Evolutionary conservation across 768 basidiomycete species (phyloP).

Genomic region (Auriscalpium vulgare): DNA sequence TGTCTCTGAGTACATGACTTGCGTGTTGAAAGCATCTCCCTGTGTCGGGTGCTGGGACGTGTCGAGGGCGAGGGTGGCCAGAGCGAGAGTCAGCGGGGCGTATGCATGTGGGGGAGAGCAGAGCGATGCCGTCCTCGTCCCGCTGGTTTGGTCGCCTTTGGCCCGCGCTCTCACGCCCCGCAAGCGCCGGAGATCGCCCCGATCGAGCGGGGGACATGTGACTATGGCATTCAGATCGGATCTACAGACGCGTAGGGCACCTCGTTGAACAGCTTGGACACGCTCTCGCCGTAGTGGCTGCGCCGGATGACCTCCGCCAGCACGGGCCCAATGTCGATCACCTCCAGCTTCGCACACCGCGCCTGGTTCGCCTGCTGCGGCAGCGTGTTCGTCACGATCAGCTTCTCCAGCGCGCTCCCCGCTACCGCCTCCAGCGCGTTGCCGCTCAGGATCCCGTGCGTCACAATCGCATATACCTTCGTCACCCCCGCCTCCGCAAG

Average conservation of each 20-base stretch:
- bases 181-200: too few relatives aligned
- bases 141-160: background rate
- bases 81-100: slow-evolving; percentile 25
- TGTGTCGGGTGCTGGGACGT: slow-evolving; percentile 7
- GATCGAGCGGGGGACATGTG: too few relatives aligned
- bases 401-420: slow-evolving; percentile 74
- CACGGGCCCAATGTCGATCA: slow-evolving; percentile 90
- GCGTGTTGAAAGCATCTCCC: slow-evolving; percentile 39
- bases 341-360: slow-evolving; percentile 74
- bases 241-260: slow-evolving; percentile 77
- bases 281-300: slow-evolving; percentile 95
- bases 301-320: slow-evolving; percentile 94
- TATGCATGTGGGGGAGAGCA: slow-evolving; percentile 27
- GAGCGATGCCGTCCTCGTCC: slow-evolving; percentile 11
- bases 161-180: background rate
- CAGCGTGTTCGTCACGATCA: slow-evolving; percentile 97
- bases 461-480: slow-evolving; percentile 87
- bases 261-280: slow-evolving; percentile 83
- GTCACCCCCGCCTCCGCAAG: slow-evolving; percentile 82
- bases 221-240: too few relatives aligned
- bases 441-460: slow-evolving; percentile 92
- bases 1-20: slow-evolving; percentile 42
- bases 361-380: slow-evolving; percentile 78
- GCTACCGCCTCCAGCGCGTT: slow-evolving; percentile 71
- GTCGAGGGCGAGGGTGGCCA: slow-evolving; percentile 31